phyloP scores from a whole-genome alignment of 345 rosid genomes.

The Reutealis trisperma region DNA sequence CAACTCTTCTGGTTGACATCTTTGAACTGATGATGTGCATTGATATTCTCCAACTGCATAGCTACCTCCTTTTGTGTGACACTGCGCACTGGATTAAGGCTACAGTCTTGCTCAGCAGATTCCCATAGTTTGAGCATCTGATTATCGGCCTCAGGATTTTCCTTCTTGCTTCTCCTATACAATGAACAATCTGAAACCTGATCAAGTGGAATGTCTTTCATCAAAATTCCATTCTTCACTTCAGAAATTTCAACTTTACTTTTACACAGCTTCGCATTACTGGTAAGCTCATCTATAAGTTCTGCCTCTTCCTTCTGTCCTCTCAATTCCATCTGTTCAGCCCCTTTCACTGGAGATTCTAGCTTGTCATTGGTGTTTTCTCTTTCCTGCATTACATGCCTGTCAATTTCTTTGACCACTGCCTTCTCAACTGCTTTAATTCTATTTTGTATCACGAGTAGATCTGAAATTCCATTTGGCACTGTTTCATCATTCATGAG shows the following conservation, averaged over 20 bases:
- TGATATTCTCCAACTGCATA: conserved; percentile 12
- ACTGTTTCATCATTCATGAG: conserved; percentile 25
- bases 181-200: conserved; percentile 23
- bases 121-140: conserved; percentile 36
- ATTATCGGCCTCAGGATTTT: conserved; percentile 10
- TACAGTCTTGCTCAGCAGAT: conserved; percentile 21
- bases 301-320: conserved; percentile 33
- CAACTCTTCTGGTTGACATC: conserved; percentile 22
- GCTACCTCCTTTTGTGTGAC: conserved; percentile 22
- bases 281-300: conserved; percentile 36
- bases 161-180: conserved; percentile 15
- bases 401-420: conserved; percentile 44
- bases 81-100: conserved; percentile 18
- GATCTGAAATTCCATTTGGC: conserved; percentile 51
- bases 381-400: conserved; percentile 36
- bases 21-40: conserved; percentile 12
- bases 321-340: conserved; percentile 25
- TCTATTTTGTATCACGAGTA: conserved; percentile 51
- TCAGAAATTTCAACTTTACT: conserved; percentile 11
- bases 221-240: conserved; percentile 21
- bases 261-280: conserved; percentile 5
- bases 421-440: conserved; percentile 48
- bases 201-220: conserved; percentile 40
- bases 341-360: conserved; percentile 19
- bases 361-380: conserved; percentile 4